Percentiles rank a stretch among this genome's conserved stretches.
These are phyloP conservation scores for Sugiyamaella japonica DNA, from an alignment of 1,139 yeast genomes.

Conservation along the genomic window DNA sequence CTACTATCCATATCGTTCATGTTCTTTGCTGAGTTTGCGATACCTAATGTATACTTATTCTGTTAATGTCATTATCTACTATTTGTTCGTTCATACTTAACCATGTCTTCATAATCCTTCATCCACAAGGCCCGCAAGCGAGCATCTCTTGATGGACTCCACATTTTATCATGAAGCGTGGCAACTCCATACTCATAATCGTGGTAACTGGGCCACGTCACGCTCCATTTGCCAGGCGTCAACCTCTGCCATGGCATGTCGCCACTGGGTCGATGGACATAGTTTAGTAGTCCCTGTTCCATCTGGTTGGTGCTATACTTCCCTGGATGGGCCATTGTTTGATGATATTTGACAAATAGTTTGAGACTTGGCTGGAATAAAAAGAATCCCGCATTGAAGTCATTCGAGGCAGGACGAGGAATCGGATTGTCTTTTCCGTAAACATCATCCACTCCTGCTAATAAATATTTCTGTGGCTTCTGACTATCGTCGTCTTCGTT, in stretches of 20 bases:
- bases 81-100: background rate
- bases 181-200: conserved; percentile 22
- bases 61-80: too few relatives aligned
- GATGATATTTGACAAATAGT: conserved; percentile 17
- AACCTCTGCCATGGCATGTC: conserved; percentile 21
- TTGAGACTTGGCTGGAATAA: conserved; percentile 17
- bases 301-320: conserved; percentile 13
- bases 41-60: too few relatives aligned
- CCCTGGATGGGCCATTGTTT: conserved; percentile 16
- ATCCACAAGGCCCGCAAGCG: conserved; percentile 14
- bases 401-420: conserved; percentile 18
- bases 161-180: conserved; percentile 22
- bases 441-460: conserved; percentile 23
- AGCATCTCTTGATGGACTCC: conserved; percentile 10
- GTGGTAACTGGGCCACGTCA: conserved; percentile 20
- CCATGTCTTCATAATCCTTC: conserved; percentile 11
- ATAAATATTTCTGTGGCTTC: conserved; percentile 14
- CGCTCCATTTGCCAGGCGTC: conserved; percentile 23
- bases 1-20: too few relatives aligned
- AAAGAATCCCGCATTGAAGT: conserved; percentile 24
- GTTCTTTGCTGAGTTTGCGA: too few relatives aligned
- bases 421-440: conserved; percentile 16
- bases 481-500: too few relatives aligned
- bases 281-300: conserved; percentile 24
- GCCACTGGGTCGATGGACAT: conserved; percentile 20